These are phyloP conservation scores for Barnettozyma siamensis DNA, from an alignment of 805 yeast genomes.

Conservation along the genomic window DNA sequence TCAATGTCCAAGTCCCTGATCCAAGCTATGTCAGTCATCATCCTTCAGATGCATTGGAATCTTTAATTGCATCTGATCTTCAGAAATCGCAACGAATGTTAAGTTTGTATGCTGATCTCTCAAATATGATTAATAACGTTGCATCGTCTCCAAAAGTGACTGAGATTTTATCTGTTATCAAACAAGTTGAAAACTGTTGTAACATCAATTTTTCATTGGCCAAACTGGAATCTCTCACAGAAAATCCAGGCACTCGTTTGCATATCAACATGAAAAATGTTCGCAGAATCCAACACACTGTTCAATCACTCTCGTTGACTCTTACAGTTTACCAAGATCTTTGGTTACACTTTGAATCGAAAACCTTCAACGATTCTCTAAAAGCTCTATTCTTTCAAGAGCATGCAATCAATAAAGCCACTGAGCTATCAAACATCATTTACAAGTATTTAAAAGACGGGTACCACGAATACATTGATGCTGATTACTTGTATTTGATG, in stretches of 20 bases:
- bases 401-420: background rate
- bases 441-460: conserved; percentile 14
- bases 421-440: conserved; percentile 15
- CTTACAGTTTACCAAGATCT: conserved; percentile 19
- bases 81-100: conserved; percentile 16
- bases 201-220: conserved; percentile 14
- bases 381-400: conserved; percentile 12
- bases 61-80: conserved; percentile 12
- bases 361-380: conserved; percentile 6
- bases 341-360: conserved; percentile 18
- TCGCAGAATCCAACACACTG: conserved; percentile 12
- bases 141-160: conserved; percentile 13
- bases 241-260: background rate
- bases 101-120: conserved; percentile 12
- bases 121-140: conserved; percentile 19
- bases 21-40: background rate
- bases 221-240: conserved; percentile 3
- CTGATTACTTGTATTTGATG: conserved; percentile 13
- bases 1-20: conserved; percentile 16
- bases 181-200: conserved; percentile 15
- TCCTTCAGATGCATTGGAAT: conserved; percentile 9
- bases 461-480: conserved; percentile 12
- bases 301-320: conserved; percentile 15
- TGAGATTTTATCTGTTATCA: conserved; percentile 12
- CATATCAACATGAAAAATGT: conserved; percentile 13